Evolutionary conservation across 179 eudicot genomes (phyloP), one percentile per base, ranked within the genome.

Genomic region (Monotropa hypopitys): DNA sequence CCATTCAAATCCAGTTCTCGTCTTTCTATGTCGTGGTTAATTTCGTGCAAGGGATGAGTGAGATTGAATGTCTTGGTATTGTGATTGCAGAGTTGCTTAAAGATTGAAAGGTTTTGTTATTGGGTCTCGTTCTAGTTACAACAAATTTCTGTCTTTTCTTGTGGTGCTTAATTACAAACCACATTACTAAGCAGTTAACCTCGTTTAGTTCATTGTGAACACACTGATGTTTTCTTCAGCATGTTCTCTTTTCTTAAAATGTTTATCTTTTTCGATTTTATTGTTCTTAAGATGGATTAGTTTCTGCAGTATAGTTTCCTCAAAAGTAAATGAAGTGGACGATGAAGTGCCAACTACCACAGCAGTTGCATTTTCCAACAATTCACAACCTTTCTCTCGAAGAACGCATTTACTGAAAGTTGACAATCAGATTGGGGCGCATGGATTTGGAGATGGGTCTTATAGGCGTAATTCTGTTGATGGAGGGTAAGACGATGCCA

Each of bases 361-460:
- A 11, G 84, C 89, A 69, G 72, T 83, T 77, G 75, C 91, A 63
- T 80, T 83, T 50, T 84, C 93, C 13, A 90, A 84, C 83, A 86
- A 82, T 83, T 88, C 93, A 67, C 95, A 87, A 75, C 81, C 98
- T 69, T 85, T 82, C 62, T 93, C 98, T 73, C 85, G 98, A 72
- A 89, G 98, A 76, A 93, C 98, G 59, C 86, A 96, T 82, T 86
- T 84, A 81, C 74, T 88, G 68, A 92, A 88, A 86, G 88, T 84
- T 81, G 94, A 90, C 72, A 88, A 84, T 74, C 88, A 85, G 74
- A 51, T 83, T 82, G 92, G 85, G 78, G 81, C 84, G 76, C 76
- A 76, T 81, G 89, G 85, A 9, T 49, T 73, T 76, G 89, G 85
- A 77, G 86, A 88, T 84, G 88, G 87, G 74, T 73, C 82, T 51